Percentiles rank a stretch among this genome's conserved stretches.
Conservation (phyloP, 306 rosid genomes). For the Corylus heterophylla region DNA sequence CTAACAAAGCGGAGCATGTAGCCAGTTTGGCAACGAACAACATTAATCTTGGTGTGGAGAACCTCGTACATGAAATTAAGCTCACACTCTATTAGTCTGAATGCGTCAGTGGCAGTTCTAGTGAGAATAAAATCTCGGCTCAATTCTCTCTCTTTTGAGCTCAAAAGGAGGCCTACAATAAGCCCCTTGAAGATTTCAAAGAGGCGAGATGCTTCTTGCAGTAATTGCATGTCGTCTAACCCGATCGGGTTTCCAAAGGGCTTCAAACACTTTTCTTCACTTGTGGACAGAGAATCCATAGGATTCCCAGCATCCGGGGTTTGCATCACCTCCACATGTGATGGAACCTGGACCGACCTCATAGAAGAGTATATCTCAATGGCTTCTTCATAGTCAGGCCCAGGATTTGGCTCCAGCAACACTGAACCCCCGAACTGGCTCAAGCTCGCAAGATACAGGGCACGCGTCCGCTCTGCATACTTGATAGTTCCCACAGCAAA, state of each 20-base stretch:
- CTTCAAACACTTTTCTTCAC: too few species aligned
- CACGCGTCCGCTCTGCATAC: constrained; percentile 30
- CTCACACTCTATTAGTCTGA: not conserved
- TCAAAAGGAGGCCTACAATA: not conserved
- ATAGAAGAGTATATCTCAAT: not conserved
- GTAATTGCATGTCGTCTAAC: too few species aligned
- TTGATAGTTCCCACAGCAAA: constrained; percentile 31
- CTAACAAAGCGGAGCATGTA: not conserved
- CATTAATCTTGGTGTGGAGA: constrained; percentile 8
- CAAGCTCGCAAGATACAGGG: constrained; percentile 33
- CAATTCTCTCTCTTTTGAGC: not conserved
- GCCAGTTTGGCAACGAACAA: not conserved
- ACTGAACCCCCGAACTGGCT: constrained; percentile 26
- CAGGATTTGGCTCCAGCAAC: constrained; percentile 14
- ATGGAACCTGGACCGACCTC: constrained; percentile 2
- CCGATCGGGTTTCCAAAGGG: too few species aligned
- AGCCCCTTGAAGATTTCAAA: not conserved
- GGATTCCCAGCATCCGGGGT: too few species aligned
- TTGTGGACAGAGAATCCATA: too few species aligned
- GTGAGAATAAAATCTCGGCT: not conserved
- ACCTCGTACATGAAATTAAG: constrained; percentile 4
- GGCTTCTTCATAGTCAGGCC: constrained; percentile 33
- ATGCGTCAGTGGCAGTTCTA: not conserved
- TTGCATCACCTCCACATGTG: too few species aligned
- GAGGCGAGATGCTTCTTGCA: not conserved